A percentile compares a stretch with the other conserved stretches of the same genome.
phyloP scores from a whole-genome alignment of 768 basidiomycete species.

The Leccinum boreale region DNA sequence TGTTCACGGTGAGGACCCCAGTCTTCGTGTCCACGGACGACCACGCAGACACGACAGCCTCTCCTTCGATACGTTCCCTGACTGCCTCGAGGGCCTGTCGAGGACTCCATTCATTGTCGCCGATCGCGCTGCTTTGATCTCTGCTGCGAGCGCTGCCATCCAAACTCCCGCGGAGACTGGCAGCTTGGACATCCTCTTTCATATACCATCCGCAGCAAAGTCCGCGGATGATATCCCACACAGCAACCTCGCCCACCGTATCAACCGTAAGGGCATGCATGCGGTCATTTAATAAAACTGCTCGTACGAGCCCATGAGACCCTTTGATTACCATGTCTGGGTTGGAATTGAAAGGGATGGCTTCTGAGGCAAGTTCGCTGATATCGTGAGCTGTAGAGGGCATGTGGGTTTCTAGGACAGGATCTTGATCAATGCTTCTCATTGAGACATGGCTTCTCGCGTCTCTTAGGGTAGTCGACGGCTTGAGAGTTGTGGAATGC shows the following conservation, averaged over 20 bases:
- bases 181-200: conserved; percentile 61
- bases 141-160: conserved; percentile 32
- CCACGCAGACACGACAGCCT: conserved; percentile 84
- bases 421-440: conserved; percentile 27
- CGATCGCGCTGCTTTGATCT: conserved; percentile 32
- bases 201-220: conserved; percentile 69
- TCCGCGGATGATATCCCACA: conserved; percentile 88
- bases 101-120: conserved; percentile 58
- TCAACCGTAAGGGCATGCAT: conserved; percentile 90
- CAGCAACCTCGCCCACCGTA: conserved; percentile 81
- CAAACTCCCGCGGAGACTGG: conserved; percentile 48
- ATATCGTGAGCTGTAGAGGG: conserved; percentile 59
- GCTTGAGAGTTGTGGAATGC: conserved; percentile 24
- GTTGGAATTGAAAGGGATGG: conserved; percentile 46
- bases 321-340: conserved; percentile 77
- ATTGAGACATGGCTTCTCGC: conserved; percentile 17
- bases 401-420: conserved; percentile 39
- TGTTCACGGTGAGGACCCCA: conserved; percentile 82
- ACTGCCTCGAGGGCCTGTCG: conserved; percentile 85
- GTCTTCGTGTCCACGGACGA: conserved; percentile 86
- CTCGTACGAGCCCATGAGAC: conserved; percentile 78
- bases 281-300: conserved; percentile 80
- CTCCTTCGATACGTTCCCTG: conserved; percentile 90
- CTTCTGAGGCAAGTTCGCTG: conserved; percentile 81
- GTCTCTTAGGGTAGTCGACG: conserved; percentile 26